These are phyloP conservation scores for Cyclotella cryptica DNA, from an alignment of 108 stramenopile genomes.

Conservation along the genomic window DNA sequence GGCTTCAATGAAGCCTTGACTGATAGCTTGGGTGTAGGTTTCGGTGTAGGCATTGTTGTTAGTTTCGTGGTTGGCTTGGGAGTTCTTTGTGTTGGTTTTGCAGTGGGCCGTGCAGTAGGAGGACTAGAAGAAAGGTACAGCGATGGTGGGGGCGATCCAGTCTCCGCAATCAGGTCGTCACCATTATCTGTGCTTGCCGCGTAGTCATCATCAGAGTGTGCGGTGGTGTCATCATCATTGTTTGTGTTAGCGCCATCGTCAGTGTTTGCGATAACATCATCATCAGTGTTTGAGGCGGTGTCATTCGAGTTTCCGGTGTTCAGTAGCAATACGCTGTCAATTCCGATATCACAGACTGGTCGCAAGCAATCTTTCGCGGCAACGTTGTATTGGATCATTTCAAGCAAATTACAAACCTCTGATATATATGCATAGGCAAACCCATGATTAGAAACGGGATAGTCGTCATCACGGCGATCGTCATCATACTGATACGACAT, in stretches of 20 bases:
- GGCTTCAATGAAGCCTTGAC: constrained; percentile 4
- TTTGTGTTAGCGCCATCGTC: no score
- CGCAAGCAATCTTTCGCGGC: constrained; percentile 13
- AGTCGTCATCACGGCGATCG: neutral
- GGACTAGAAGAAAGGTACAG: neutral
- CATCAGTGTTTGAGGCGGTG: no score
- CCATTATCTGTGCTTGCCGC: no score
- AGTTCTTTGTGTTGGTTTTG: constrained; percentile 9
- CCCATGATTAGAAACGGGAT: neutral
- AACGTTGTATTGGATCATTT: constrained; percentile 9
- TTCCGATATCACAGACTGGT: constrained; percentile 34
- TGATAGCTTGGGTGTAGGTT: constrained; percentile 22
- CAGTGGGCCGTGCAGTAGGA: constrained; percentile 9
- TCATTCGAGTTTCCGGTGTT: neutral
- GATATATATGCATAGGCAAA: constrained; percentile 19
- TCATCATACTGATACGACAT: constrained; percentile 26
- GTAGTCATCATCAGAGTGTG: no score
- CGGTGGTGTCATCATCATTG: no score
- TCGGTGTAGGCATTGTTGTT: neutral
- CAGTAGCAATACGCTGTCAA: constrained; percentile 27
- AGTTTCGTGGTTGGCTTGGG: constrained; percentile 18
- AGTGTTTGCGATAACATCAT: neutral
- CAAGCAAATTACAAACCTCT: constrained; percentile 38
- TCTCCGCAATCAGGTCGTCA: neutral
- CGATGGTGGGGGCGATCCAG: neutral